Percentiles rank a stretch among this genome's conserved stretches.
These are phyloP conservation scores for Orbilia ellipsospora DNA, from an alignment of 2,329 filamentous ascomycete species.

Conservation along the genomic window DNA sequence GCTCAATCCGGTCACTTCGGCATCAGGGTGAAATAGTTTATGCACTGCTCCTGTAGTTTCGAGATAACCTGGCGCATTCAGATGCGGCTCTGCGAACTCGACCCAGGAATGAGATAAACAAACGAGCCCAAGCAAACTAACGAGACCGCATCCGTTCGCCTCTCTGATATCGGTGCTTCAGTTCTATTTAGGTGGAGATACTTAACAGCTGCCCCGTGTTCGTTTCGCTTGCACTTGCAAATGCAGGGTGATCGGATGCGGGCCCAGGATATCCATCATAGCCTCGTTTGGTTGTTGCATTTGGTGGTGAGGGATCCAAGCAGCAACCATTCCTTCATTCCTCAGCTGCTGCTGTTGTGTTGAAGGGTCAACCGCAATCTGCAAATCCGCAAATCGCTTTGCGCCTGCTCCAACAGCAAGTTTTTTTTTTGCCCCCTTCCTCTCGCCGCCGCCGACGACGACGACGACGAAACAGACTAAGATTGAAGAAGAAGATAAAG, in stretches of 20 bases:
- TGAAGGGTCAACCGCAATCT: not conserved
- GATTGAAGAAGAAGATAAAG: not conserved
- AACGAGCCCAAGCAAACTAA: not conserved
- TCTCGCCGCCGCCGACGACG: slow-evolving; percentile 5
- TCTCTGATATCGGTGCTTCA: not conserved
- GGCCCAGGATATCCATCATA: too few species aligned
- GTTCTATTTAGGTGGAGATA: not conserved
- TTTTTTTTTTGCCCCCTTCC: slow-evolving; percentile 22
- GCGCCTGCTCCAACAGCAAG: slow-evolving; percentile 19
- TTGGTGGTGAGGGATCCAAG: too few species aligned
- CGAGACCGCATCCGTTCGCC: not conserved
- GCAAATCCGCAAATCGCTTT: slow-evolving; percentile 13
- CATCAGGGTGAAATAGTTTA: too few species aligned
- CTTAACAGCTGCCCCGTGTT: not conserved
- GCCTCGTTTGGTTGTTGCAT: too few species aligned
- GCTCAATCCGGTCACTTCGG: too few species aligned
- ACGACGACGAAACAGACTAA: not conserved
- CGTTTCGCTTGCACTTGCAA: slow-evolving; percentile 1
- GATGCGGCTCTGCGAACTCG: slow-evolving; percentile 16
- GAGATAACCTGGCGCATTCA: not conserved
- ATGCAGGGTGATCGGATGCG: too few species aligned
- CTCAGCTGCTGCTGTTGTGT: not conserved
- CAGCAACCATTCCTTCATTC: not conserved
- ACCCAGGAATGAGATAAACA: not conserved
- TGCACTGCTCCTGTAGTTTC: too few species aligned